Base-by-base conservation (phyloP, 2,329 filamentous ascomycete genomes). In the Cordyceps javanica region DNA sequence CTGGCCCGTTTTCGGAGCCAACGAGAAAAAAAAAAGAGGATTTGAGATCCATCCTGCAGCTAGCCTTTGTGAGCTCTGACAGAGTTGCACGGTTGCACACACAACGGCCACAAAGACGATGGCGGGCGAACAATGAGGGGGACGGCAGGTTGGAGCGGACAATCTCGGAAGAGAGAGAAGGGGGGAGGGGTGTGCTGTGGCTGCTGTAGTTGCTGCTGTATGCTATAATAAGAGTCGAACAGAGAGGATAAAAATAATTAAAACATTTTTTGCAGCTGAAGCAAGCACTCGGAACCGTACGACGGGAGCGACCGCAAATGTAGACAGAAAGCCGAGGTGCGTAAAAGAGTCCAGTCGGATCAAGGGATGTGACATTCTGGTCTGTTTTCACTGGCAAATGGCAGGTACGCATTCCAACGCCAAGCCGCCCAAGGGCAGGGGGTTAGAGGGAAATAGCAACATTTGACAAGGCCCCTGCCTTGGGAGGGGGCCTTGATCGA, bases 21-120 rank as follows among this genome's bases (percentile, higher is more conserved):
- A 45, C 14, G 9, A 49, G 23, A 32, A 48, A 16, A 13, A 11
- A 19, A 19, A 49, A 30, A 32, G n/a, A 39, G 45, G 8, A 21
- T 25, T n/a, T 25, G 16, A 54, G 52, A 55, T 55, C 52, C 52
- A 6, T 38, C 39, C 19, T 55, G 52, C 52, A 55, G 52, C 28
- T 21, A 55, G 52, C 52, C 41, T 55, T 21, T 54, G 32, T 28
- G 42, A 19, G 34, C 23, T 54, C 38, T 55, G 52, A 45, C 46
- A 30, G 42, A 10, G 52, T 54, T 4, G 13, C 39, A 45, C 51
- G 14, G 28, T 21, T 21, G 19, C 11, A 23, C n/a, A 28, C 25
- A 3, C 38, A 52, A 41, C 34, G 23, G 23, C 16, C 23, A n/a
- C 21, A 41, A 19, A 38, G 13, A 38, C 19, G 30, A 50, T 7